Evolutionary conservation across 1,139 yeast species (phyloP).

Genomic region (Taiozyma onychis): DNA sequence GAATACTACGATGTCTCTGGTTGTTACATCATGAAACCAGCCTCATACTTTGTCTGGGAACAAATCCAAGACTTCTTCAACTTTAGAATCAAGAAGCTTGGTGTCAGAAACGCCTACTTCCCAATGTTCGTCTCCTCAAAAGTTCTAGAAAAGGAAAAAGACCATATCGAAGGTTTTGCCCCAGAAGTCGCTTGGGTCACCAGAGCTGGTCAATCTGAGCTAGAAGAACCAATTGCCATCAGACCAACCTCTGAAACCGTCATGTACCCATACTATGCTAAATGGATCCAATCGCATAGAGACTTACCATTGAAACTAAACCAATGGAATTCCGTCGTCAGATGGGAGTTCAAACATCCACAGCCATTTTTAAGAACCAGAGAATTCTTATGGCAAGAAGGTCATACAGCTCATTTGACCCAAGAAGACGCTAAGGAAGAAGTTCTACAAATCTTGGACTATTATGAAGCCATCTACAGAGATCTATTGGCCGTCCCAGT

Average conservation of each 20-base stretch:
- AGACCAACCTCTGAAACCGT: constrained; percentile 99
- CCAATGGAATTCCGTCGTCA: constrained; percentile 99
- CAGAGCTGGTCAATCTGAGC: constrained; percentile 85
- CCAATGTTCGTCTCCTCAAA: constrained; percentile 96
- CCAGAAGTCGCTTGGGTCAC: constrained; percentile 99
- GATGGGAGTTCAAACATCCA: constrained; percentile 99
- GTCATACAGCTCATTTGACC: constrained; percentile 95
- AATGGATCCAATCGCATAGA: constrained; percentile 98
- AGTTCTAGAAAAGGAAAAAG: constrained; percentile 95
- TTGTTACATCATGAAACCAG: constrained; percentile 96
- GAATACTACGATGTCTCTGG: constrained; percentile 99
- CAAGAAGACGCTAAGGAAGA: constrained; percentile 74
- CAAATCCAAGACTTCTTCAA: constrained; percentile 86
- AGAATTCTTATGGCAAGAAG: constrained; percentile 99
- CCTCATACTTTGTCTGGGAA: constrained; percentile 95
- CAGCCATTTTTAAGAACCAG: constrained; percentile 98
- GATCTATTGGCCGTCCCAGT: constrained; percentile 97
- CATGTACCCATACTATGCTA: constrained; percentile 98
- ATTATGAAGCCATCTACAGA: constrained; percentile 79
- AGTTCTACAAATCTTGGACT: constrained; percentile 80
- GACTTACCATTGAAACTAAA: constrained; percentile 93
- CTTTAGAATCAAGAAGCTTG: constrained; percentile 70
- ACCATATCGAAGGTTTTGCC: constrained; percentile 98
- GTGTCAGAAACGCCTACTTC: constrained; percentile 94
- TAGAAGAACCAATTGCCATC: constrained; percentile 97